These are phyloP conservation scores for Thinopyrum elongatum DNA, from an alignment of 176 grass and related monocot genomes.

Conservation along the genomic window DNA sequence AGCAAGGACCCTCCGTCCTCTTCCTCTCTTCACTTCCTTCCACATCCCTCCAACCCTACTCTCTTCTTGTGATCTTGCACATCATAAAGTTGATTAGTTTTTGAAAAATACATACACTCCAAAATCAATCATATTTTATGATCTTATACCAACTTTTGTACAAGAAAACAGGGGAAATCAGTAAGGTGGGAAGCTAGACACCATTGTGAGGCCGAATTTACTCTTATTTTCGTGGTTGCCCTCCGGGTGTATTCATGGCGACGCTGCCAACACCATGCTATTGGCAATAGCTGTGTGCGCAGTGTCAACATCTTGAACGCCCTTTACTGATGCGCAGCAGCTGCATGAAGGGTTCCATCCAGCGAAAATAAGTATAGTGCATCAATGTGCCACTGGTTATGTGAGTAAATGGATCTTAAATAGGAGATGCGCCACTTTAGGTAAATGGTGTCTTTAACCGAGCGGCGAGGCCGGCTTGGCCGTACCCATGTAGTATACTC, in stretches of 20 bases:
- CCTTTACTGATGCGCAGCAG: constrained; percentile 28
- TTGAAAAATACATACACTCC: constrained; percentile 6
- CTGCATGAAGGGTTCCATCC: constrained; percentile 35
- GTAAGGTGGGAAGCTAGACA: neutral
- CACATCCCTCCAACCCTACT: neutral
- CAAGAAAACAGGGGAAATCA: constrained; percentile 14
- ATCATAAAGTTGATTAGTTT: constrained; percentile 7
- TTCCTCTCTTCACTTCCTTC: neutral
- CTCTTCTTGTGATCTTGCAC: constrained; percentile 22
- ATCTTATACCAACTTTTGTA: neutral
- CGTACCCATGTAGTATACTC: constrained; percentile 19
- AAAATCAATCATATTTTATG: constrained; percentile 30
- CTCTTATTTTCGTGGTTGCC: neutral
- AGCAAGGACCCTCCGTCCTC: constrained; percentile 27
- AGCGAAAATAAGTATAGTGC: constrained; percentile 46
- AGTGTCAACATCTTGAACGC: constrained; percentile 55
- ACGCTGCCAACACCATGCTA: constrained; percentile 27
- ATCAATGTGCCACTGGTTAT: constrained; percentile 39
- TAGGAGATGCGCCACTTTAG: constrained; percentile 28
- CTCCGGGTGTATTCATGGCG: constrained; percentile 7
- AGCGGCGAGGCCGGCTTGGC: neutral
- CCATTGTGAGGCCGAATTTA: constrained; percentile 5
- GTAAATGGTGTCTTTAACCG: constrained; percentile 40
- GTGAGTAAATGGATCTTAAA: constrained; percentile 40
- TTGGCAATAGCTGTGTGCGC: constrained; percentile 32